Evolutionary conservation across 108 stramenopile species (phyloP), one percentile per base, ranked within the genome.

Genomic region (Stephanodiscus triporus): DNA sequence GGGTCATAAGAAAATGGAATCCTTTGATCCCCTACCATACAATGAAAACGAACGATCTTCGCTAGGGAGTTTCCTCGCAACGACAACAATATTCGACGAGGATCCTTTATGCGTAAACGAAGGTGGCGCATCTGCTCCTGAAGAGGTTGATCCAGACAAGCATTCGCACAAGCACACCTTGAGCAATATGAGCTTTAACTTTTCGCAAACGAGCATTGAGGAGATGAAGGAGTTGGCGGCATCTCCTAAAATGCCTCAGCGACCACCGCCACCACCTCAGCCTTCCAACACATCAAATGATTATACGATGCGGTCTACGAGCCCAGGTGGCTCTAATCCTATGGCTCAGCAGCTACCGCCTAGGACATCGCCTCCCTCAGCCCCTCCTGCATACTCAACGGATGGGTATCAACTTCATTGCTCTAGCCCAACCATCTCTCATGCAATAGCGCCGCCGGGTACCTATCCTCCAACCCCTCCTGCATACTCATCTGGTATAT

Each of bases 121-220:
- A 42, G 66, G 37, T 13, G 59, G 62, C 37, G 60, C 24, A 51
- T 71, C 63, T 64, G 81, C 32, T 43, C 40, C 55, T 23, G 72
- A 78, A 29, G 30, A 75, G 13, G 29, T 62, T 23, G 50, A 55
- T 43, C 65, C 63, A 43, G 48, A 49, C 40, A 66, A 75, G 23
- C 76, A 81, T 43, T 73, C 80, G 63, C 89, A 88, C 81, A 84
- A 82, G 43, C 27, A 70, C 1, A 83, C 85, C 19, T 83, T 86
- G 62, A 86, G 85, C 30, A 79, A 84, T 68, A 65, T 85, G 20
- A 86, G 84, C 14, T 86, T 91, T 51, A 64, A 36, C 34, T 20
- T 19, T 19, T 56, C 50, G 29, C 49, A 36, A 27, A 20, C 27
- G 49, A 32, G 27, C 45, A 6, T 53, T 29, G 51, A 36, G 37